Conservation (phyloP, 768 basidiomycete genomes). For the Tulasnella sp. region DNA sequence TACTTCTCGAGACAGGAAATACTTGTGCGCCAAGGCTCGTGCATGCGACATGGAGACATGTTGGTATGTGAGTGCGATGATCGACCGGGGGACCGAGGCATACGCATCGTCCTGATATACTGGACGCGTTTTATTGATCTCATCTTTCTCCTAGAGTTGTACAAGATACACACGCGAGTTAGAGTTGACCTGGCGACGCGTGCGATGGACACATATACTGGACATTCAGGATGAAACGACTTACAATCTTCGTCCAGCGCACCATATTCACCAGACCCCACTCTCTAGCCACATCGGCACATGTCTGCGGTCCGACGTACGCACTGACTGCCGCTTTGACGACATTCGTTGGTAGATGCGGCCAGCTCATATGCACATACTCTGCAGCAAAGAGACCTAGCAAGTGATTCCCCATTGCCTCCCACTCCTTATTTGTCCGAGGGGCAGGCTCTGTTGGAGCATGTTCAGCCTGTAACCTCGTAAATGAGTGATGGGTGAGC, state of each 20-base stretch:
- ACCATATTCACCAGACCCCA: conserved; percentile 68
- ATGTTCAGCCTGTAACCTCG: conserved; percentile 43
- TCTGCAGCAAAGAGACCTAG: conserved; percentile 87
- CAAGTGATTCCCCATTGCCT: conserved; percentile 71
- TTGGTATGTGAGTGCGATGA: conserved; percentile 83
- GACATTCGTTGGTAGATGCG: conserved; percentile 84
- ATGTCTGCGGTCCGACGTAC: conserved; percentile 77
- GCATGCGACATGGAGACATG: conserved; percentile 74
- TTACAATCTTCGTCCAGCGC: conserved; percentile 69
- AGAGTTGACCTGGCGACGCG: no score
- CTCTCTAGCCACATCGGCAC: conserved; percentile 75
- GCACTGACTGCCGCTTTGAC: conserved; percentile 86
- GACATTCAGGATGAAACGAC: conserved; percentile 23
- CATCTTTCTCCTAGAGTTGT: conserved; percentile 1
- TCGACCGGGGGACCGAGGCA: conserved; percentile 72
- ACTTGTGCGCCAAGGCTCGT: conserved; percentile 77
- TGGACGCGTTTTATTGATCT: conserved; percentile 28
- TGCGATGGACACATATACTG: no score
- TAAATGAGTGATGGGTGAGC: conserved; percentile 69
- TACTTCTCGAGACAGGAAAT: conserved; percentile 77
- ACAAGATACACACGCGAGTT: no score
- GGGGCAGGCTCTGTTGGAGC: conserved; percentile 44
- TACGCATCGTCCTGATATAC: conserved; percentile 77
- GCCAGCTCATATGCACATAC: conserved; percentile 66
- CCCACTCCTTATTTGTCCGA: conserved; percentile 62